Base-by-base conservation (phyloP, 805 yeast species). In the Candida silvicultrix region DNA sequence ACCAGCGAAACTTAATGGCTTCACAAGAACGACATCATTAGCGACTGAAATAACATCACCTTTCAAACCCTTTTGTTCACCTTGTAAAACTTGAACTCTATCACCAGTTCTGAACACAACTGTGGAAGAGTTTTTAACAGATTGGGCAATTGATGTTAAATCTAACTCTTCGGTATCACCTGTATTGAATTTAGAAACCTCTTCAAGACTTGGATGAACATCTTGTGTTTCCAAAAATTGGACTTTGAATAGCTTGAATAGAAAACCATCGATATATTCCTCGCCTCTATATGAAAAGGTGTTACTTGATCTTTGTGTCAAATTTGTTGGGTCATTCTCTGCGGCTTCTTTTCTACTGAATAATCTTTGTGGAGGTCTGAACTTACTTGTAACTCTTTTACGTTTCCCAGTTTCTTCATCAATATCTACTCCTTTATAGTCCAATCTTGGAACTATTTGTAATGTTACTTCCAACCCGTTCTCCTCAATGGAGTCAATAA, bases 391-490 rank as follows among this genome's bases (percentile, higher is more conserved):
- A 38, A 68, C 68, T 47, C 77, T 70, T 44, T 74, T 81, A 45
- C 80, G 66, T 58, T 78, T 78, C 12, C 67, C 65, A 9, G 68
- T 64, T 5, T 56, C 64, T 8, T 81, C 83, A 50, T 80, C 87
- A 48, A 75, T 77, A 31, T 68, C 72, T 38, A 69, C 74, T 53
- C 82, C 80, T 47, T 96, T 96, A 65, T 94, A 92, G 63, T 92
- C 97, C 49, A 94, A 68, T 58, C 99, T 80, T 34, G 99, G 99
- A 31, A 94, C 95, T 52, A 94, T 72, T 60, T 88, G 88, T 56
- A 95, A 80, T 57, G 95, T 78, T n/a, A 89, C 98, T 63, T 92
- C 98, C 55, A 94, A 75, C 44, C 97, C 98, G 61, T 88, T 92
- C 59, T 94, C 98, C 49, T 95, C 85, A 51, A 94, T 75, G 61